phyloP scores from a whole-genome alignment of 352 stramenopile genomes.

The Saprolegnia diclina region DNA sequence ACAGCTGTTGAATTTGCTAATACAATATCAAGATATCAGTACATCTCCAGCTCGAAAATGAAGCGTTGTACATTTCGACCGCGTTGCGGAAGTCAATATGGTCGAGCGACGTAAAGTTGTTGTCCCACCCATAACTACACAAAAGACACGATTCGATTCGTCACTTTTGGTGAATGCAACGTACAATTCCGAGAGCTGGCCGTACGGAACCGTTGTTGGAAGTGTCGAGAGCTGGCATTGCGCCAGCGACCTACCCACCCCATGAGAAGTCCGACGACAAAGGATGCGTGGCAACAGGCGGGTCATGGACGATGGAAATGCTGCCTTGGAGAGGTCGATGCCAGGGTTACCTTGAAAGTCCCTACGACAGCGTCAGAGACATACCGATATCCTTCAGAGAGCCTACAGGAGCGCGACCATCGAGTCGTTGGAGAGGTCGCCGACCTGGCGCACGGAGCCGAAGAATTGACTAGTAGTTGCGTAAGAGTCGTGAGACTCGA shows the following conservation, averaged over 20 bases:
- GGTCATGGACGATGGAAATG: slow-evolving; percentile 7
- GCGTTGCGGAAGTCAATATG: slow-evolving; percentile 22
- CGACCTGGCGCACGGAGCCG: slow-evolving; percentile 2
- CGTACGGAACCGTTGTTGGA: slow-evolving; percentile 21
- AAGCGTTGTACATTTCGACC: slow-evolving; percentile 8
- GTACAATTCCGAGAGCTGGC: slow-evolving; percentile 23
- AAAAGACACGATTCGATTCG: neutral
- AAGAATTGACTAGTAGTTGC: slow-evolving; percentile 17
- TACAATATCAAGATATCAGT: neutral
- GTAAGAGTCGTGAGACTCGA: neutral
- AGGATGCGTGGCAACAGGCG: neutral
- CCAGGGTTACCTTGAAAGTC: slow-evolving; percentile 21
- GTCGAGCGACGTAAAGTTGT: slow-evolving; percentile 20
- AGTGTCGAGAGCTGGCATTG: neutral
- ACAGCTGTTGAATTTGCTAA: slow-evolving; percentile 13
- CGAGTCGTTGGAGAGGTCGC: slow-evolving; percentile 7
- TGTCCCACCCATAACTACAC: slow-evolving; percentile 25
- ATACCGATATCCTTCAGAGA: neutral
- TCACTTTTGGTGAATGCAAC: neutral
- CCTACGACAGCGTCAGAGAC: slow-evolving; percentile 1
- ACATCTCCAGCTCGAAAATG: neutral
- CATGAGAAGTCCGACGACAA: neutral
- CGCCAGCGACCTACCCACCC: slow-evolving; percentile 7
- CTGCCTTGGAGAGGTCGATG: slow-evolving; percentile 9
- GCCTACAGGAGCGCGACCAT: slow-evolving; percentile 11